These are phyloP conservation scores for Trypanosoma lewisi DNA, from an alignment of 208 protist species.

Conservation along the genomic window DNA sequence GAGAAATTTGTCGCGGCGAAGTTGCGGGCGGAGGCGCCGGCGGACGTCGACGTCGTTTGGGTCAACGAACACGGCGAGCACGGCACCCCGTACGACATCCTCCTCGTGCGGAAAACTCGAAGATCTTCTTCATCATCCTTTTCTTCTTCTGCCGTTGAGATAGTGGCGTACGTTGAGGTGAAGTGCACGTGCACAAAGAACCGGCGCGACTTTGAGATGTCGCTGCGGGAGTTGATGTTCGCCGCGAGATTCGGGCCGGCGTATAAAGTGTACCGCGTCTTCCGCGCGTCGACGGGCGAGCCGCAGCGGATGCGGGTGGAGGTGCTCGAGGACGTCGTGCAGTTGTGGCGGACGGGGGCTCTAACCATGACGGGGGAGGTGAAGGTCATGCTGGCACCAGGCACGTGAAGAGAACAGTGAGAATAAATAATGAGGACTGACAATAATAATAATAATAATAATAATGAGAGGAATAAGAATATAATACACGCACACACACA, in stretches of 20 bases:
- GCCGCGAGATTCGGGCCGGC: constrained; percentile 65
- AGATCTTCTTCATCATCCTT: background rate
- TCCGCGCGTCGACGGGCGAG: constrained; percentile 52
- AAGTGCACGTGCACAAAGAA: constrained; percentile 67
- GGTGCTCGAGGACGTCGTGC: constrained; percentile 55
- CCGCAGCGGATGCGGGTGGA: constrained; percentile 47
- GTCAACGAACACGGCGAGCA: constrained; percentile 64
- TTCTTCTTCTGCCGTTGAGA: constrained; percentile 25
- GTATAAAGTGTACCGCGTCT: constrained; percentile 80
- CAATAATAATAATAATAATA: background rate
- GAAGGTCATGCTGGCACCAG: constrained; percentile 46
- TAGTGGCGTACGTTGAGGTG: constrained; percentile 75
- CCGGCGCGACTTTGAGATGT: constrained; percentile 79
- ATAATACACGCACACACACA: background rate
- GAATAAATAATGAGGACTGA: background rate
- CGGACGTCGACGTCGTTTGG: constrained; percentile 61
- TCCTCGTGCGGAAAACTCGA: constrained; percentile 38
- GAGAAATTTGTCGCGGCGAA: constrained; percentile 68
- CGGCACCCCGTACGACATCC: constrained; percentile 78
- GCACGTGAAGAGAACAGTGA: background rate
- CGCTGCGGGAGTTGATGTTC: constrained; percentile 73
- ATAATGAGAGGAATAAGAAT: background rate
- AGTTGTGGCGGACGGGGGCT: constrained; percentile 54
- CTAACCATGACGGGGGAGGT: constrained; percentile 74
- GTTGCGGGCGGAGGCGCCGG: constrained; percentile 41